Evolutionary conservation across 2,329 filamentous ascomycete species (phyloP), one percentile per base, ranked within the genome.

Genomic region (Daldinia sp.): DNA sequence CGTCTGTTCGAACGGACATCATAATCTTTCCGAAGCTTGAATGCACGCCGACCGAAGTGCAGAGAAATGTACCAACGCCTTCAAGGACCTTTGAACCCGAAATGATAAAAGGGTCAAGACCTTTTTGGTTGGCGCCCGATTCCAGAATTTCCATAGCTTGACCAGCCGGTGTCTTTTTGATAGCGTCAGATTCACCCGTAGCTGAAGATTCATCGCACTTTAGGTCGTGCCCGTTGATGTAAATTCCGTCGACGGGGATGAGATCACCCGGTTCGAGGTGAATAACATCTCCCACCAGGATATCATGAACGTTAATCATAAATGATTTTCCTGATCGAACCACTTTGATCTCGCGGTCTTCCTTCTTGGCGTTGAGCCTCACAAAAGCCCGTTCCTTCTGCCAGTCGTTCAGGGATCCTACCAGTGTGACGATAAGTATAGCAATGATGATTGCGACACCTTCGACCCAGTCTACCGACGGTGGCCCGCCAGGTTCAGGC

Each of bases 161-260:
- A 18, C 88, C 82, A 4, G 84, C 88, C 3, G 82, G 78, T 0
- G 84, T 88, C 79, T 92, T 92, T 78, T 88, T 89, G 80, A 92
- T 87, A 53, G 88, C 86, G 72, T 92, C 89, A 1, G 89, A 91
- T 80, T 92, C 90, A 62, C 90, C 90, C 12, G 90, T 92, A 0
- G 88, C 87, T 5, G 89, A 90, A 6, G 89, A 91, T 77, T 92
- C 90, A 73, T 92, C 90, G 72, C 89, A 92, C 75, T 88, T 89
- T 67, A 92, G 79, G 44, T 87, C 88, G 70, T 91, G 87, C 1
- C 89, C 89, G 10, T 83, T 81, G 69, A 92, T 88, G 65, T 91
- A 85, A 46, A 92, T 82, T 1, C 90, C 90, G 74, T 92, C 90
- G 2, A 88, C 89, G 0, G 90, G 89, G 51, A 91, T 83, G 51